Evolutionary conservation across 2,329 filamentous ascomycete species (phyloP).

Genomic region (Chaetoscypha palmicola): DNA sequence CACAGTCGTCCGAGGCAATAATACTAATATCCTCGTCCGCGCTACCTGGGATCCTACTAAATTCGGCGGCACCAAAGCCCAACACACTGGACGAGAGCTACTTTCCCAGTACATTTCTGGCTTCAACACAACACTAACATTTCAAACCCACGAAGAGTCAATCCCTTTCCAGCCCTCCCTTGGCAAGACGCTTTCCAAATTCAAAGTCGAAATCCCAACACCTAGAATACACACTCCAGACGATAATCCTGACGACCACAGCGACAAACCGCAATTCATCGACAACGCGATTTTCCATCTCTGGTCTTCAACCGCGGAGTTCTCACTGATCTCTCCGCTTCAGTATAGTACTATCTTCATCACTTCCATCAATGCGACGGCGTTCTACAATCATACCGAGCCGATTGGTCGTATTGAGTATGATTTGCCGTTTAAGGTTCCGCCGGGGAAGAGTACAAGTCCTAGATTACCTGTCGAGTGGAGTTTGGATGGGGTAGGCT

Average conservation of each 20-base stretch:
- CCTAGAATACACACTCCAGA: slow-evolving; percentile 57
- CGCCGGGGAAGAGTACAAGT: slow-evolving; percentile 64
- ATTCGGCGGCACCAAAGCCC: slow-evolving; percentile 54
- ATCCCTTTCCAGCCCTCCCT: slow-evolving; percentile 69
- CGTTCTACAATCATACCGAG: slow-evolving; percentile 75
- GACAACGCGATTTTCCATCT: slow-evolving; percentile 81
- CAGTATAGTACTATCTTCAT: slow-evolving; percentile 66
- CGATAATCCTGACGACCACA: slow-evolving; percentile 35
- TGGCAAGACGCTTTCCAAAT: slow-evolving; percentile 63
- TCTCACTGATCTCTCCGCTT: slow-evolving; percentile 75
- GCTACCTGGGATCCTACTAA: slow-evolving; percentile 67
- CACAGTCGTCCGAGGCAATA: slow-evolving; percentile 59
- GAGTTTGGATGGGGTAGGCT: slow-evolving; percentile 70
- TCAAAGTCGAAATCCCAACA: slow-evolving; percentile 65
- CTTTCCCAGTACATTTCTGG: slow-evolving; percentile 85
- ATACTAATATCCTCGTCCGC: slow-evolving; percentile 59
- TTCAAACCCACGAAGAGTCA: slow-evolving; percentile 63
- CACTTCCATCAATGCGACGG: slow-evolving; percentile 74
- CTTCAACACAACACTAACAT: slow-evolving; percentile 71
- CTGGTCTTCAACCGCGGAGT: slow-evolving; percentile 77
- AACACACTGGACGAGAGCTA: slow-evolving; percentile 59
- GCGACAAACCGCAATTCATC: slow-evolving; percentile 62
- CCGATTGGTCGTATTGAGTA: slow-evolving; percentile 73
- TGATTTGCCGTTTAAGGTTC: slow-evolving; percentile 65
- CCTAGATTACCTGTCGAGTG: slow-evolving; percentile 78